phyloP scores from a whole-genome alignment of 2,329 filamentous ascomycete genomes.

The Fusarium fujikuroi region DNA sequence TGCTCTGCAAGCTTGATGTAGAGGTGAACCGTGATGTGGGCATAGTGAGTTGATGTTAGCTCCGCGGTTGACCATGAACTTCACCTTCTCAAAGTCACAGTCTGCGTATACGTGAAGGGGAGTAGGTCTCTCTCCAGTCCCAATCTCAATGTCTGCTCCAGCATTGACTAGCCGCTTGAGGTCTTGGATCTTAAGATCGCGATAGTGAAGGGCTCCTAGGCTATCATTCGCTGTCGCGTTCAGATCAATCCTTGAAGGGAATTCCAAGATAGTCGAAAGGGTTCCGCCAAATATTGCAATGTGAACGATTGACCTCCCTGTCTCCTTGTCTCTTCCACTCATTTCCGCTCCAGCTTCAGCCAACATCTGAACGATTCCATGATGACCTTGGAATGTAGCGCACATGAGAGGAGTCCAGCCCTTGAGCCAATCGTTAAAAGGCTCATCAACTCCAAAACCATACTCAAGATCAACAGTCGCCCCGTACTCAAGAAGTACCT shows the following conservation, averaged over 20 bases:
- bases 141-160: neutral
- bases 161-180: neutral
- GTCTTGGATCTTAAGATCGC: accelerated
- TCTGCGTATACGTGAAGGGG: neutral
- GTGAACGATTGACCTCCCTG: neutral
- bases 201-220: neutral
- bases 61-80: neutral
- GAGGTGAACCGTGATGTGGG: neutral
- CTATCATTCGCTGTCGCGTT: neutral
- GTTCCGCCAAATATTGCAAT: neutral
- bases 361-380: neutral
- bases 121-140: neutral
- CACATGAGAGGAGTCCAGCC: neutral
- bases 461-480: neutral
- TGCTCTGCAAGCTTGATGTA: neutral
- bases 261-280: neutral
- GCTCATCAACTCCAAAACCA: neutral
- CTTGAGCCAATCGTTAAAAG: accelerated
- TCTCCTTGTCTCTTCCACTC: neutral
- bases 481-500: neutral
- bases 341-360: neutral
- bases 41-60: neutral
- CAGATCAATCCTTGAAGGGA: neutral
- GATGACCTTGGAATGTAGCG: neutral
- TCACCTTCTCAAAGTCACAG: neutral